Conservation (phyloP, 257 asterid species). For the Ballota nigra region DNA sequence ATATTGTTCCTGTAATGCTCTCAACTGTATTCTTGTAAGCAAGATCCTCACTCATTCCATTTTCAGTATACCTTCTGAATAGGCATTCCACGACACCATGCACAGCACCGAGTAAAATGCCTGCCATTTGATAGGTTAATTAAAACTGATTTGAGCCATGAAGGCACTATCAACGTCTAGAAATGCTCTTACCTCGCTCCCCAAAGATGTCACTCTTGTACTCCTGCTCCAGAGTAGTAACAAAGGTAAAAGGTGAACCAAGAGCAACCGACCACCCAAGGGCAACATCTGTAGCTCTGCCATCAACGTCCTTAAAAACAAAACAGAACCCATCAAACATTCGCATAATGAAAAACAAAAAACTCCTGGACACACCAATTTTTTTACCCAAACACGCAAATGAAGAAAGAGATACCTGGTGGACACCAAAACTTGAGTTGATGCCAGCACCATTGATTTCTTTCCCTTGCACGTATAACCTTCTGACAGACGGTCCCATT, state of each 20-base stretch:
- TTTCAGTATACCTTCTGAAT: constrained; percentile 89
- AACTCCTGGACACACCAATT: not conserved
- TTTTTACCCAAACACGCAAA: not conserved
- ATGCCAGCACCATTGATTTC: constrained; percentile 97
- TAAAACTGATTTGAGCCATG: constrained; percentile 9
- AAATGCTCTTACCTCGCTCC: constrained; percentile 66
- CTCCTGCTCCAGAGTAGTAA: constrained; percentile 86
- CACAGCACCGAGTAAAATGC: constrained; percentile 96
- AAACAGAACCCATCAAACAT: not conserved
- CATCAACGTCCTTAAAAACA: constrained; percentile 75
- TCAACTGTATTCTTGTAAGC: constrained; percentile 96
- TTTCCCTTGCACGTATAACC: constrained; percentile 94
- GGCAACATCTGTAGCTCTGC: constrained; percentile 95
- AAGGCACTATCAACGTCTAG: not conserved
- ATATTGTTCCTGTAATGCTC: constrained; percentile 79
- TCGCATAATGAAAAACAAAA: not conserved
- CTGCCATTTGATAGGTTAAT: constrained; percentile 33
- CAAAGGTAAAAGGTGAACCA: constrained; percentile 96
- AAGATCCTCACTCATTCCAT: constrained; percentile 87
- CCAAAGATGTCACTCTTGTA: constrained; percentile 96
- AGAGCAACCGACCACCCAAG: constrained; percentile 98
- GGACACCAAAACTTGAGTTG: constrained; percentile 92
- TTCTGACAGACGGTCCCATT: constrained; percentile 99
- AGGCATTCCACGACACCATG: constrained; percentile 93
- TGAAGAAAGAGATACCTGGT: constrained; percentile 55